Percentiles rank a stretch among this genome's conserved stretches.
These are phyloP conservation scores for Imleria badia DNA, from an alignment of 768 basidiomycete species.

Conservation along the genomic window DNA sequence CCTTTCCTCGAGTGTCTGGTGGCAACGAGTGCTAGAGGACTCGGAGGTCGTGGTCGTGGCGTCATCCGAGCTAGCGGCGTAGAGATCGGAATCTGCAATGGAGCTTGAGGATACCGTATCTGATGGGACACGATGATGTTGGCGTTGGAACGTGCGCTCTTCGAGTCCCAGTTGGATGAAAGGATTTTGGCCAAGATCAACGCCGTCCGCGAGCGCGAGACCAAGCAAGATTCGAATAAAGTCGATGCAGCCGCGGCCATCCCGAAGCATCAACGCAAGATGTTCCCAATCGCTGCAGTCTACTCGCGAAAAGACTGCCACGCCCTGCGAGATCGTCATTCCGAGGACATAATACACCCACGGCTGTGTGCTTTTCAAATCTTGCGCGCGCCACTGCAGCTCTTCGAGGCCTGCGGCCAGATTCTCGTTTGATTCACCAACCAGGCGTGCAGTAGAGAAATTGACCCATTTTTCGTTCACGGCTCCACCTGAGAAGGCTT, in stretches of 20 bases:
- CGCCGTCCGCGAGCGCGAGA: not conserved
- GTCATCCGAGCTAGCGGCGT: not conserved
- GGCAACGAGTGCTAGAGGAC: not conserved
- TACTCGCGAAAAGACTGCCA: not conserved
- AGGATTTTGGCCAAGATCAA: conserved; percentile 1
- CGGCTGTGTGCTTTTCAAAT: not conserved
- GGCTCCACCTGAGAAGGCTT: conserved; percentile 14
- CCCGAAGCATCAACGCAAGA: not conserved
- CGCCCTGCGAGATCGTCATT: not conserved
- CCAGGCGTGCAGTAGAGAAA: not conserved
- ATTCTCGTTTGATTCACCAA: not conserved
- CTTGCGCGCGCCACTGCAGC: not conserved
- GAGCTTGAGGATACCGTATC: not conserved
- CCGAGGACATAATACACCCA: conserved; percentile 9
- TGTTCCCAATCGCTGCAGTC: not conserved
- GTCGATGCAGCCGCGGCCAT: not conserved
- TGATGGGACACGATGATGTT: not conserved
- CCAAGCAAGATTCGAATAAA: not conserved
- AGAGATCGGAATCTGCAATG: not conserved
- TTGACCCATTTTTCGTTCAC: not conserved
- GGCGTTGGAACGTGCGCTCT: not conserved
- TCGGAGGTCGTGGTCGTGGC: not conserved
- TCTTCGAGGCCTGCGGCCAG: not conserved
- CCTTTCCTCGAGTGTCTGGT: not conserved
- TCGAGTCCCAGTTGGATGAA: not conserved